phyloP scores from a whole-genome alignment of 1,139 yeast genomes.

The Candida frijolesensis region DNA sequence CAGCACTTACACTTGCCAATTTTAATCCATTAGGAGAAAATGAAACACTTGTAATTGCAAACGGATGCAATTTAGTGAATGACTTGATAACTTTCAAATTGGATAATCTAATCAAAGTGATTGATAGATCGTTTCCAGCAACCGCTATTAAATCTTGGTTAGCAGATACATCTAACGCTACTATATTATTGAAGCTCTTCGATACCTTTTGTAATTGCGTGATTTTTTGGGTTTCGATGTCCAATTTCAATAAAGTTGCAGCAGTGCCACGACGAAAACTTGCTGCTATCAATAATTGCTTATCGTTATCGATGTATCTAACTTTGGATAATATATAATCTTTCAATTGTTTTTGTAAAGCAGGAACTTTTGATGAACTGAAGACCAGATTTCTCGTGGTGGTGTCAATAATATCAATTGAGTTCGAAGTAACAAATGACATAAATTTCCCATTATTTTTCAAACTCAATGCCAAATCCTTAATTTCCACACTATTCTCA shows the following conservation, averaged over 20 bases:
- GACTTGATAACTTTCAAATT: conserved; percentile 53
- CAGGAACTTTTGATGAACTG: conserved; percentile 26
- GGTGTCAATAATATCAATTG: conserved; percentile 52
- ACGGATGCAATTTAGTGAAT: conserved; percentile 66
- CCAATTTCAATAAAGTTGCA: conserved; percentile 46
- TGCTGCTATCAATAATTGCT: conserved; percentile 57
- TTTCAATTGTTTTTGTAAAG: conserved; percentile 28
- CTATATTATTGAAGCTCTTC: conserved; percentile 61
- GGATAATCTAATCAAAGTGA: conserved; percentile 54
- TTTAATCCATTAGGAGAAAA: conserved; percentile 71
- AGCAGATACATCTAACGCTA: conserved; percentile 61
- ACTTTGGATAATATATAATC: conserved; percentile 56
- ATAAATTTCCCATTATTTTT: conserved; percentile 51
- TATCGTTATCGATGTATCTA: conserved; percentile 54
- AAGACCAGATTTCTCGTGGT: conserved; percentile 46
- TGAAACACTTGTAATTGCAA: conserved; percentile 76
- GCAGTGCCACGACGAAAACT: conserved; percentile 42
- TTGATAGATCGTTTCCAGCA: conserved; percentile 76
- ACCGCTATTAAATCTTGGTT: conserved; percentile 59
- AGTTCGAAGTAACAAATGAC: conserved; percentile 56
- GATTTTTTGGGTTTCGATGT: conserved; percentile 44
- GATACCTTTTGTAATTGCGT: conserved; percentile 47
- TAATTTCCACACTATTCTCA: conserved; percentile 24
- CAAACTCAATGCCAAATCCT: conserved; percentile 35
- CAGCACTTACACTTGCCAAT: conserved; percentile 80